Conservation (phyloP, 2,329 filamentous ascomycete species). For the Fusarium solani-melongenae region DNA sequence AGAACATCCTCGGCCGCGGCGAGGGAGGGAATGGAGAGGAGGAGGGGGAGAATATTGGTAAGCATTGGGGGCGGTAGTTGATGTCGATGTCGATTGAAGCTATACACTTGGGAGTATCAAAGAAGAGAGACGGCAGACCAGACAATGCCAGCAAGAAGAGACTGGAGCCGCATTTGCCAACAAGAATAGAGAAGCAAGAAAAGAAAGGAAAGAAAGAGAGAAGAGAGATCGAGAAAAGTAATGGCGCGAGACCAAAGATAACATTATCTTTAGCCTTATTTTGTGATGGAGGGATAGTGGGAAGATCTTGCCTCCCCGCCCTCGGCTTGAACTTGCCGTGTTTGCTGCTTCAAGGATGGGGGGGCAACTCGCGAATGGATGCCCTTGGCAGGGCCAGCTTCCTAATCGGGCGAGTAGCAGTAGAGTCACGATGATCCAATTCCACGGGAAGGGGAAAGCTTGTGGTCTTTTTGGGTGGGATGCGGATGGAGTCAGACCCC, state of each 20-base stretch:
- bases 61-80: constrained; percentile 47
- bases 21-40: constrained; percentile 52
- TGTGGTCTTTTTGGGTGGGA: background rate
- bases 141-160: background rate
- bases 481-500: background rate
- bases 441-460: background rate
- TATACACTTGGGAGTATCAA: constrained; percentile 12
- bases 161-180: background rate
- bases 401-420: constrained; percentile 1
- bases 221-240: background rate
- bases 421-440: background rate
- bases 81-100: constrained; percentile 7
- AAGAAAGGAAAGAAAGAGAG: background rate
- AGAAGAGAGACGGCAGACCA: background rate
- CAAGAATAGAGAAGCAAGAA: background rate
- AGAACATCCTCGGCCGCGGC: constrained; percentile 73
- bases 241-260: background rate
- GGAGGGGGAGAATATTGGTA: constrained; percentile 52
- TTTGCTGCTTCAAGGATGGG: background rate
- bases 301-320: constrained; percentile 12
- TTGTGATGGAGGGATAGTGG: background rate
- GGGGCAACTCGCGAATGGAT: background rate
- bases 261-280: background rate
- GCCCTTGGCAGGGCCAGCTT: background rate
- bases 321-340: constrained; percentile 32